Evolutionary conservation across 2,329 filamentous ascomycete genomes (phyloP).

Genomic region (Epichloe glyceriae): DNA sequence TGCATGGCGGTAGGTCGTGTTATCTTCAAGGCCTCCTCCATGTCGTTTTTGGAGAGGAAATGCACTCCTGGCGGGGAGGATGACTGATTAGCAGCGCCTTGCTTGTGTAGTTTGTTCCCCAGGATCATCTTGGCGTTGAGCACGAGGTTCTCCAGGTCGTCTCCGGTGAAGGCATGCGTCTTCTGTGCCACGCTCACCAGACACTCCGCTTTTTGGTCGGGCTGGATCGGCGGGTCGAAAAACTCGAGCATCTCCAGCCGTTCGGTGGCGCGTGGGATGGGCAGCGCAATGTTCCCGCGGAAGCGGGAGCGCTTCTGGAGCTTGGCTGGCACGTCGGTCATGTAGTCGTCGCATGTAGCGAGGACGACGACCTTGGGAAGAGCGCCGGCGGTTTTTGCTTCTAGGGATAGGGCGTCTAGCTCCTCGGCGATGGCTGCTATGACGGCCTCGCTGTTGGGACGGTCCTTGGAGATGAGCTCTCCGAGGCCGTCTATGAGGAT

Average conservation of each 20-base stretch:
- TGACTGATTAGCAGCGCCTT: slow-evolving; percentile 6
- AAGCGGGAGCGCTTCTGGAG: slow-evolving; percentile 56
- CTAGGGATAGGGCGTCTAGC: slow-evolving; percentile 38
- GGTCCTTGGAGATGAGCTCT: slow-evolving; percentile 49
- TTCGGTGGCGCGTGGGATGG: slow-evolving; percentile 59
- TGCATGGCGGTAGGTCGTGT: slow-evolving; percentile 79
- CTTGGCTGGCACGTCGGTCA: slow-evolving; percentile 56
- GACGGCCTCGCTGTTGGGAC: slow-evolving; percentile 35
- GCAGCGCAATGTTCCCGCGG: slow-evolving; percentile 54
- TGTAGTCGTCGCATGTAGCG: slow-evolving; percentile 58
- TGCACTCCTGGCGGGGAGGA: slow-evolving; percentile 8
- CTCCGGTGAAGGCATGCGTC: slow-evolving; percentile 78
- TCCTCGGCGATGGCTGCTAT: slow-evolving; percentile 39
- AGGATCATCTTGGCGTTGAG: slow-evolving; percentile 17
- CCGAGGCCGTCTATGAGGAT: slow-evolving; percentile 71
- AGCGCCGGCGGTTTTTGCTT: slow-evolving; percentile 22
- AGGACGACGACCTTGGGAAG: slow-evolving; percentile 55
- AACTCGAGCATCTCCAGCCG: slow-evolving; percentile 63
- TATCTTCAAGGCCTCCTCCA: slow-evolving; percentile 50
- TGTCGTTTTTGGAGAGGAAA: slow-evolving; percentile 34
- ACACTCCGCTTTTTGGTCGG: slow-evolving; percentile 35
- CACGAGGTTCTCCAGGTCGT: slow-evolving; percentile 58
- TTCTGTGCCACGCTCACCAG: slow-evolving; percentile 52
- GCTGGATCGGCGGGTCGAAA: slow-evolving; percentile 34
- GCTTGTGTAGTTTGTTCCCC: slow-evolving; percentile 13